Percentiles rank a stretch among this genome's conserved stretches.
These are phyloP conservation scores for Rhodocollybia butyracea DNA, from an alignment of 768 basidiomycete species.

Conservation along the genomic window DNA sequence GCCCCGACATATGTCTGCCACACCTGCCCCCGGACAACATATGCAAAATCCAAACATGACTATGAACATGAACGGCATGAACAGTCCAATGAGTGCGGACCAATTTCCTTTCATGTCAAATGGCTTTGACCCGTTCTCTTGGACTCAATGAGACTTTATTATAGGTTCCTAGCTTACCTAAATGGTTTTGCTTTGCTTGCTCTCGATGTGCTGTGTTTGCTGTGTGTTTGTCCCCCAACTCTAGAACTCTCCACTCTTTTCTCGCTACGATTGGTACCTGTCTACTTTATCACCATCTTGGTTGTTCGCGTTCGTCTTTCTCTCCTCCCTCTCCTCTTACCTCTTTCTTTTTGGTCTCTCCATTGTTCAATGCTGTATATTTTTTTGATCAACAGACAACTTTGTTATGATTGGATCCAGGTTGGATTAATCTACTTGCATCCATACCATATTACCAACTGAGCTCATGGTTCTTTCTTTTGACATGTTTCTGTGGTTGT, in stretches of 20 bases:
- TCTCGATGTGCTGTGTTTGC: slow-evolving; percentile 2
- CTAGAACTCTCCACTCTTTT: neutral
- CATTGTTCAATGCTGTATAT: neutral
- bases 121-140: slow-evolving; percentile 62
- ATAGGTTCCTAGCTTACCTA: slow-evolving; percentile 1
- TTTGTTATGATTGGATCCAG: neutral
- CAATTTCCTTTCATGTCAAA: slow-evolving; percentile 30
- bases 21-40: slow-evolving; percentile 4
- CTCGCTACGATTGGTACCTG: neutral
- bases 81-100: slow-evolving; percentile 28
- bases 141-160: slow-evolving; percentile 38
- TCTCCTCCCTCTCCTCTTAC: slow-evolving; percentile 16
- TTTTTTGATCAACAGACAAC: neutral
- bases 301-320: slow-evolving; percentile 6
- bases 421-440: slow-evolving; percentile 1
- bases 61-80: slow-evolving; percentile 6
- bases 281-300: neutral
- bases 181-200: slow-evolving; percentile 6
- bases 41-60: slow-evolving; percentile 5
- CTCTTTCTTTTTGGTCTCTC: slow-evolving; percentile 5
- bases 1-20: slow-evolving; percentile 12
- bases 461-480: slow-evolving; percentile 16
- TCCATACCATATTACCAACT: slow-evolving; percentile 16
- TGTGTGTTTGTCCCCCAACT: slow-evolving; percentile 21
- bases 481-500: neutral